These are phyloP conservation scores for Penicillium palitans DNA, from an alignment of 2,329 filamentous ascomycete genomes.

Conservation along the genomic window DNA sequence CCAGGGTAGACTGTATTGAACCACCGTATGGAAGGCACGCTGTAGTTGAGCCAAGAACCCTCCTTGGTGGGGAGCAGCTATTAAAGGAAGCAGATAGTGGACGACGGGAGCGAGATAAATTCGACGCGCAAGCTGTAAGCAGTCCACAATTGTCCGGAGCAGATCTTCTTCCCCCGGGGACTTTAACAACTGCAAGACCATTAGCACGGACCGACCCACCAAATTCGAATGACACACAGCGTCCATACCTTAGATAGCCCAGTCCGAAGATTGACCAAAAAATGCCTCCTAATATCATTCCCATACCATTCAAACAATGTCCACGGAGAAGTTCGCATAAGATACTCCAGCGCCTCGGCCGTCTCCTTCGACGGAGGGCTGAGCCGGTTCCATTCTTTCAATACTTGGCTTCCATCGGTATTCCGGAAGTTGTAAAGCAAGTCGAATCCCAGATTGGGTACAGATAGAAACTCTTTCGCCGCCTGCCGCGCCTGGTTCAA, in stretches of 20 bases:
- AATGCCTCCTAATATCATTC: conserved; percentile 46
- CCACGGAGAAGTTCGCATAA: conserved; percentile 28
- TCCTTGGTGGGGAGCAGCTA: conserved; percentile 30
- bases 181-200: conserved; percentile 27
- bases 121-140: conserved; percentile 37
- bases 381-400: conserved; percentile 35
- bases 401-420: conserved; percentile 29
- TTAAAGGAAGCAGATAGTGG: conserved; percentile 35
- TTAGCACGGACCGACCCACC: conserved; percentile 5
- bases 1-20: conserved; percentile 50
- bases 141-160: conserved; percentile 36
- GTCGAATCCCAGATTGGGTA: conserved; percentile 40
- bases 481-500: conserved; percentile 46
- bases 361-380: conserved; percentile 32
- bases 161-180: conserved; percentile 25
- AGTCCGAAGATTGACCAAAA: conserved; percentile 39
- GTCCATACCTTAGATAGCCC: conserved; percentile 36
- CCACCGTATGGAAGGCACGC: conserved; percentile 48
- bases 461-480: conserved; percentile 42
- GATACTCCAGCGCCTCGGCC: conserved; percentile 36
- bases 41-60: conserved; percentile 40
- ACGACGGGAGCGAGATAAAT: conserved; percentile 42
- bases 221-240: neutral
- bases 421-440: conserved; percentile 26
- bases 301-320: conserved; percentile 46